Conservation (phyloP, 108 stramenopile species). For the Discostella stelligeroides region DNA sequence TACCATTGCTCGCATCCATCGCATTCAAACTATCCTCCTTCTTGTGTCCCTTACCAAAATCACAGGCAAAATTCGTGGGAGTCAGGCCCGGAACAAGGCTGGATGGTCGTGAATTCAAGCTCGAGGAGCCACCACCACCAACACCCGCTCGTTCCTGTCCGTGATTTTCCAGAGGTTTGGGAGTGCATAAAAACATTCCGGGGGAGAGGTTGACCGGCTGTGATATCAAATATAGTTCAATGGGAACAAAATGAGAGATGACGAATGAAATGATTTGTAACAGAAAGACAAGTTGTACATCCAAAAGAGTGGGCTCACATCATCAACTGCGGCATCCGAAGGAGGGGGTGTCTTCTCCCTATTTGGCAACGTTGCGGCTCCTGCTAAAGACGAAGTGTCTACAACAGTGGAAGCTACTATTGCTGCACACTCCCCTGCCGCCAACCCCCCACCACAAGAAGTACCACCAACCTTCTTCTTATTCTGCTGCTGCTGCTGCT, state of each 20-base stretch:
- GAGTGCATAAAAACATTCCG: conserved; percentile 41
- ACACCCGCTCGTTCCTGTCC: neutral
- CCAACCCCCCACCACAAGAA: conserved; percentile 13
- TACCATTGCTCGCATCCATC: conserved; percentile 66
- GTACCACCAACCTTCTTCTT: no score
- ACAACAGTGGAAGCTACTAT: neutral
- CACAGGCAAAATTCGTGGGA: conserved; percentile 83
- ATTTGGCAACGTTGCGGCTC: neutral
- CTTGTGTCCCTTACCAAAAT: conserved; percentile 69
- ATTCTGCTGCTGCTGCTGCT: no score
- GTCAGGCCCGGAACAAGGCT: conserved; percentile 36
- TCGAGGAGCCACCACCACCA: neutral
- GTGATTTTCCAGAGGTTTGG: conserved; percentile 15
- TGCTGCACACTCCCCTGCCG: neutral
- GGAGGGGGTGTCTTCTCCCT: conserved; percentile 17
- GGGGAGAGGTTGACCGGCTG: neutral
- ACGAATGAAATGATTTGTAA: neutral
- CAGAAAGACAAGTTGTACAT: no score
- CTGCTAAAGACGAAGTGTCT: conserved; percentile 3
- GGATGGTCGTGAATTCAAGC: neutral
- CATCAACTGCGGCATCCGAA: neutral
- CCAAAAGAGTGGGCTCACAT: neutral
- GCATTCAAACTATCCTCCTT: conserved; percentile 31
- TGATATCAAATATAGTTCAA: neutral
- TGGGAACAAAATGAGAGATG: conserved; percentile 3